phyloP scores from a whole-genome alignment of 768 basidiomycete species.

The Tylopilus felleus region DNA sequence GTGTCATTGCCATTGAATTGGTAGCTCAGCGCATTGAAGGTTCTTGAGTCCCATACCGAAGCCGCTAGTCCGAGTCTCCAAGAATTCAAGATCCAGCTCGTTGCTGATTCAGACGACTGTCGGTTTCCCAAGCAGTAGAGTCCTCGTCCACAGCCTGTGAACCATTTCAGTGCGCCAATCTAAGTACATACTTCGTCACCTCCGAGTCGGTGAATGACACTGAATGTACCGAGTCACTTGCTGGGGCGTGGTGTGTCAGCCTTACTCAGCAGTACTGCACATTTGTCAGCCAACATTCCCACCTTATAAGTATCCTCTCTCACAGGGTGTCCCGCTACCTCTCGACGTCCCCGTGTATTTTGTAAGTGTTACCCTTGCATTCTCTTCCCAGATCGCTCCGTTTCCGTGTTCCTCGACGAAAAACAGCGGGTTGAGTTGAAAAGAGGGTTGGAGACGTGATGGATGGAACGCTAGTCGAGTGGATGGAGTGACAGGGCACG shows the following conservation, averaged over 20 bases:
- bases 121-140: too few species aligned
- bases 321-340: not conserved
- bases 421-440: not conserved
- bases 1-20: too few species aligned
- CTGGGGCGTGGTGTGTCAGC: not conserved
- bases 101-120: too few species aligned
- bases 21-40: too few species aligned
- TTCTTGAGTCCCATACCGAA: too few species aligned
- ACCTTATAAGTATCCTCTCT: slow-evolving; percentile 18
- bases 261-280: slow-evolving; percentile 20
- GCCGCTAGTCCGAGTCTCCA: too few species aligned
- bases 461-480: slow-evolving; percentile 12
- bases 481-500: slow-evolving; percentile 12
- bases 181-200: too few species aligned
- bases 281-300: slow-evolving; percentile 24
- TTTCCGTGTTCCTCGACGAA: not conserved
- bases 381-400: not conserved
- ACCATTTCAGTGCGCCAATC: too few species aligned
- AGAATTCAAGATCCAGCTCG: too few species aligned
- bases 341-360: slow-evolving; percentile 17
- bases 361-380: slow-evolving; percentile 16
- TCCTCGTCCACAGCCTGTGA: too few species aligned
- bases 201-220: too few species aligned
- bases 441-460: not conserved
- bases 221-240: too few species aligned